phyloP scores from a whole-genome alignment of 441 rosid species.

The Dalechampia spathulata region DNA sequence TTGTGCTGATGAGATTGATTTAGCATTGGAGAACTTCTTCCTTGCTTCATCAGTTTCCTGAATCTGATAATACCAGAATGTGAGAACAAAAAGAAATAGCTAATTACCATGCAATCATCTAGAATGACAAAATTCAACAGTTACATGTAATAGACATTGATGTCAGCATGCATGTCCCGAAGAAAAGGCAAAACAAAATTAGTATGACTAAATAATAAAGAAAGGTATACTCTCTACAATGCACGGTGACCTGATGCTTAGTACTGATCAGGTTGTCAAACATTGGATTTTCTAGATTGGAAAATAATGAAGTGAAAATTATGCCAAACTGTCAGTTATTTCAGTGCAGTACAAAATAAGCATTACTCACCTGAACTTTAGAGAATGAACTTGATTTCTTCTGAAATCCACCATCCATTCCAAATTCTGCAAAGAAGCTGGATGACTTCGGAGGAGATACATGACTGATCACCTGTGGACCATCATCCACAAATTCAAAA shows the following conservation, averaged over 20 bases:
- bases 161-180: neutral
- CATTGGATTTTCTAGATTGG: neutral
- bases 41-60: constrained; percentile 92
- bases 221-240: neutral
- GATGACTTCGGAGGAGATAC: constrained; percentile 94
- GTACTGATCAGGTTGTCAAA: neutral
- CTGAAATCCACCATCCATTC: constrained; percentile 73
- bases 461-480: constrained; percentile 65
- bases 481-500: constrained; percentile 83
- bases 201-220: neutral
- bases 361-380: constrained; percentile 53
- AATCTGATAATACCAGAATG: constrained; percentile 35
- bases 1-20: constrained; percentile 90
- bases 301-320: neutral
- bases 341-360: neutral
- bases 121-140: neutral
- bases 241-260: neutral
- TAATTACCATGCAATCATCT: neutral
- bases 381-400: constrained; percentile 59
- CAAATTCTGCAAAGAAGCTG: constrained; percentile 82
- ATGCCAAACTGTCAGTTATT: neutral
- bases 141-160: neutral
- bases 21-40: constrained; percentile 89
- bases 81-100: neutral
- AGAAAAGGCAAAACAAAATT: neutral